Evolutionary conservation across 1,284 basidiomycete species (phyloP).

Genomic region (Irpex lacteus): DNA sequence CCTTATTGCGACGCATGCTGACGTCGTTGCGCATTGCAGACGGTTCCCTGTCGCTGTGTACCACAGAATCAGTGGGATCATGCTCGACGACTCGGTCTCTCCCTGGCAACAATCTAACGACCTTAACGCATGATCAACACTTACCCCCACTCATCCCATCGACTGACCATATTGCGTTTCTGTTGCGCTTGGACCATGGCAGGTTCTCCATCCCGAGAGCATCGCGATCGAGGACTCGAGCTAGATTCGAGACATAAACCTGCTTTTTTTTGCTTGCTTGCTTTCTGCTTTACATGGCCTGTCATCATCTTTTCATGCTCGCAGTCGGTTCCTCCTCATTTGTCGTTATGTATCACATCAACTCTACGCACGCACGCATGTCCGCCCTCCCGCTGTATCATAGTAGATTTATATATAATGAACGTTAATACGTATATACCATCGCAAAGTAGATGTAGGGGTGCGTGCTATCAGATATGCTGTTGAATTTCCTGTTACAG

Average conservation of each 20-base stretch:
- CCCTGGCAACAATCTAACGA: constrained; percentile 6
- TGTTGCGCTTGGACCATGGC: not conserved
- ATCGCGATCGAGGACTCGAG: not conserved
- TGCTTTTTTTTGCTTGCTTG: not conserved
- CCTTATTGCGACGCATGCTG: not conserved
- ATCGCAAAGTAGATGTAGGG: not conserved
- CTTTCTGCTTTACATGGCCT: not conserved
- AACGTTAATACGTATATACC: not conserved
- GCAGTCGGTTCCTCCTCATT: not conserved
- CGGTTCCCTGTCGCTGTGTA: constrained; percentile 59
- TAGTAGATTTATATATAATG: not conserved
- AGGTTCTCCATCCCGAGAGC: too few relatives aligned
- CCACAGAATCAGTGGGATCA: constrained; percentile 41
- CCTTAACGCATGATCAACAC: not conserved
- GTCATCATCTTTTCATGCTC: not conserved
- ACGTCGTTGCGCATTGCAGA: constrained; percentile 33
- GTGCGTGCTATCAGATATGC: too few relatives aligned
- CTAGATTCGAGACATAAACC: not conserved
- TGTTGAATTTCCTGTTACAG: too few relatives aligned
- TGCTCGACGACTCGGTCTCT: constrained; percentile 26
- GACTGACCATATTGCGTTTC: not conserved
- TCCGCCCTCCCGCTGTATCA: not conserved
- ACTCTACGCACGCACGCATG: not conserved
- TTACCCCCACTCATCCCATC: not conserved
- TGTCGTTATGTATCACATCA: too few relatives aligned